A percentile compares a stretch with the other conserved stretches of the same genome.
Conservation (phyloP, 805 yeast genomes). For the Zygoascus tannicola region DNA sequence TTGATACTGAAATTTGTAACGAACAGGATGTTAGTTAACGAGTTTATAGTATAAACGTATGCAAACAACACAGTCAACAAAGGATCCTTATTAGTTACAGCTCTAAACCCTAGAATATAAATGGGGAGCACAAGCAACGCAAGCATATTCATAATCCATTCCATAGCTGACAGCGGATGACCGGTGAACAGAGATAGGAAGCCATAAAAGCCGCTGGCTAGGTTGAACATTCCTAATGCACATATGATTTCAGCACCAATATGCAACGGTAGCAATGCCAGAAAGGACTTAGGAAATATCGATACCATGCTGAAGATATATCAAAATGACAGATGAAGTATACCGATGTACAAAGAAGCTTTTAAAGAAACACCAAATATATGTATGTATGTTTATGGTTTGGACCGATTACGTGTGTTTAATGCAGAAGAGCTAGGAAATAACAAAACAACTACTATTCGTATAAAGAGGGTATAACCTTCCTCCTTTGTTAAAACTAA, state of each 20-base stretch:
- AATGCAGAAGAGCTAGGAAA: too few relatives aligned
- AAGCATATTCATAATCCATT: conserved; percentile 68
- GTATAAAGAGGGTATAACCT: too few relatives aligned
- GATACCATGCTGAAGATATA: too few relatives aligned
- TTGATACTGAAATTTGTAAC: conserved; percentile 63
- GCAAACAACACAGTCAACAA: conserved; percentile 55
- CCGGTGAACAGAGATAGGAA: conserved; percentile 75
- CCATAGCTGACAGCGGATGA: conserved; percentile 72
- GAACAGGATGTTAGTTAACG: conserved; percentile 55
- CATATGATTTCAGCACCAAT: conserved; percentile 79
- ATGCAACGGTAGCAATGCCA: conserved; percentile 68
- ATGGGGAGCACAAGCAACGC: conserved; percentile 57
- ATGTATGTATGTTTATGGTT: too few relatives aligned
- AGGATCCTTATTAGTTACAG: conserved; percentile 46
- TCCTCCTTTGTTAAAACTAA: too few relatives aligned
- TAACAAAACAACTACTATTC: too few relatives aligned
- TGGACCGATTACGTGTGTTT: too few relatives aligned
- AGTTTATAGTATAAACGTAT: conserved; percentile 56
- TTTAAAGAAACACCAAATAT: too few relatives aligned
- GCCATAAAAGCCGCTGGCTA: conserved; percentile 84
- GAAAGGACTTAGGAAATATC: conserved; percentile 40
- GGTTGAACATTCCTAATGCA: conserved; percentile 70
- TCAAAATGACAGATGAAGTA: too few relatives aligned
- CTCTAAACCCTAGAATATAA: conserved; percentile 49
- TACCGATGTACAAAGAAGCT: too few relatives aligned